These are phyloP conservation scores for Nitzschia sp. DNA, from an alignment of 108 stramenopile species.

Conservation along the genomic window DNA sequence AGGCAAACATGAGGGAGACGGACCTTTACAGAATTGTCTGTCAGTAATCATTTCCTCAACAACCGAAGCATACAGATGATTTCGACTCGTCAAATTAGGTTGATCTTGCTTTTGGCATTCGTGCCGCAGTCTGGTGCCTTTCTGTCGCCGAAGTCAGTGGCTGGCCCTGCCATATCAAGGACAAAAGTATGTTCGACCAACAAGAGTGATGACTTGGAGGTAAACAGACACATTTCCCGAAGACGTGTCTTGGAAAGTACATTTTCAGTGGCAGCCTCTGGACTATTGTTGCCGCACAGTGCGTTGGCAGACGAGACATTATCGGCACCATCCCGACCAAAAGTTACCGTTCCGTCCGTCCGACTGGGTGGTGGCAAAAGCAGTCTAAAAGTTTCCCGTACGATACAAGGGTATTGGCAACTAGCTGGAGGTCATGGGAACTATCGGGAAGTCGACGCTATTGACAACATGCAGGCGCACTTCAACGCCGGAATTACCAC, in stretches of 20 bases:
- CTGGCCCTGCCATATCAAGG: no score
- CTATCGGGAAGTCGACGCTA: constrained; percentile 41
- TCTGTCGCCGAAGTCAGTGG: no score
- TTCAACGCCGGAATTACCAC: constrained; percentile 50
- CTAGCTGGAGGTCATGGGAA: constrained; percentile 63
- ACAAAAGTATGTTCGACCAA: no score
- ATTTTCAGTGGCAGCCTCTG: background rate
- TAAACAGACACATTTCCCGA: background rate
- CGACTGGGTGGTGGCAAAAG: constrained; percentile 27
- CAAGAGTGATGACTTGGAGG: no score
- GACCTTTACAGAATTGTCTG: no score
- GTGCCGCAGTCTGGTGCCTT: no score
- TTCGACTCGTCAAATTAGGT: no score
- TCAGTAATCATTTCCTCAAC: no score
- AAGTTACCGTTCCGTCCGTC: constrained; percentile 28
- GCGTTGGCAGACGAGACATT: background rate
- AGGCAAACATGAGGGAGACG: no score
- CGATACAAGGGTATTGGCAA: constrained; percentile 67
- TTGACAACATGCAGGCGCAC: constrained; percentile 49
- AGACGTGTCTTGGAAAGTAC: background rate
- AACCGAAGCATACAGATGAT: no score
- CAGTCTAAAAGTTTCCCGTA: constrained; percentile 37
- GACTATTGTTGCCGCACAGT: background rate
- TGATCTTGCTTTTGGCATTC: no score
- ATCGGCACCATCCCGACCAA: background rate